phyloP scores from a whole-genome alignment of 208 protist genomes.

The Strigomonas galati region DNA sequence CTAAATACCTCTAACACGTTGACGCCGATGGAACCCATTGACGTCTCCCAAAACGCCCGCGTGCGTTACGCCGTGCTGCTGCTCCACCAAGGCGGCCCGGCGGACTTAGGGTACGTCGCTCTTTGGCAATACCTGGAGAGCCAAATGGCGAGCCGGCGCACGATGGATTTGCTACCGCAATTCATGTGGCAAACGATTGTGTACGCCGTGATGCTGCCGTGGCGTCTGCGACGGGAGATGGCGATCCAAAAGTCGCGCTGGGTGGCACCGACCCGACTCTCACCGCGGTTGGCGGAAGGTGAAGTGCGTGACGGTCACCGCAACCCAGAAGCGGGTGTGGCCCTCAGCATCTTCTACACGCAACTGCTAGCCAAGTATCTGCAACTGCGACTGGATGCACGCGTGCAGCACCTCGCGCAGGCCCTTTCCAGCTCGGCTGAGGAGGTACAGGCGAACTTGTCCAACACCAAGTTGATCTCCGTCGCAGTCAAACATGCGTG shows the following conservation, averaged over 20 bases:
- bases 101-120: conserved; percentile 16
- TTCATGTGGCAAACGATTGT: conserved; percentile 35
- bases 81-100: conserved; percentile 30
- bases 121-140: conserved; percentile 20
- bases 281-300: no score
- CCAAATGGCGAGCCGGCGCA: conserved; percentile 20
- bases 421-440: no score
- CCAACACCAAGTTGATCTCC: conserved; percentile 3
- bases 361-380: conserved; percentile 9
- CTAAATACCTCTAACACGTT: neutral
- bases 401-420: no score
- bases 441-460: no score
- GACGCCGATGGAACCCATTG: no score
- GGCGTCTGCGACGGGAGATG: conserved; percentile 11
- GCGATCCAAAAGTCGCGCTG: conserved; percentile 21
- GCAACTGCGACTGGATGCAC: no score
- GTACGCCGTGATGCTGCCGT: conserved; percentile 34
- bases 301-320: no score
- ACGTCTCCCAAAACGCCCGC: conserved; percentile 17
- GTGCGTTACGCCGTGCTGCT: conserved; percentile 34
- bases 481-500: conserved; percentile 42
- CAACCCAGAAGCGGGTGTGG: no score
- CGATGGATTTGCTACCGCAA: conserved; percentile 26
- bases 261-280: conserved; percentile 1
- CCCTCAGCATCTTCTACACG: conserved; percentile 1